These are phyloP conservation scores for Aspergillus saccharolyticus DNA, from an alignment of 495 filamentous ascomycete genomes.

Conservation along the genomic window DNA sequence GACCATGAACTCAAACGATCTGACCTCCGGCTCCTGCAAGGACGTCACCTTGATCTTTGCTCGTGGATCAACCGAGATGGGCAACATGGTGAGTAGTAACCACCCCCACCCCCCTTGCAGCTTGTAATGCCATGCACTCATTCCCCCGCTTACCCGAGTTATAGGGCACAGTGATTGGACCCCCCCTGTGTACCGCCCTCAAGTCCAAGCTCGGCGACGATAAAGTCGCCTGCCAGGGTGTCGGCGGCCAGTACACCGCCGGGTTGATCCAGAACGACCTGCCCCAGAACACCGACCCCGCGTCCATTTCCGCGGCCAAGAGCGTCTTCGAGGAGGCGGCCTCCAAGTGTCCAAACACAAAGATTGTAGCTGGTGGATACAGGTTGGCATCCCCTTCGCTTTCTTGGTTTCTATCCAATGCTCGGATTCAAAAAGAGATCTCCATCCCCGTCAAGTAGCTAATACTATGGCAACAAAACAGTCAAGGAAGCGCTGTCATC, in stretches of 20 bases:
- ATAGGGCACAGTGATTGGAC: slow-evolving; percentile 39
- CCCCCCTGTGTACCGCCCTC: slow-evolving; percentile 31
- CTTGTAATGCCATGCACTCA: neutral
- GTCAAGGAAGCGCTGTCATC: slow-evolving; percentile 52
- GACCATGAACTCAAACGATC: slow-evolving; percentile 31
- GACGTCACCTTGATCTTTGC: slow-evolving; percentile 49
- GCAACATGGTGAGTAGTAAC: slow-evolving; percentile 45
- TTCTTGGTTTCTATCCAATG: neutral
- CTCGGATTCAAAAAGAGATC: too few relatives aligned
- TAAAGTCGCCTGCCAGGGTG: slow-evolving; percentile 31
- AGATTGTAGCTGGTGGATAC: slow-evolving; percentile 54
- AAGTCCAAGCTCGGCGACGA: slow-evolving; percentile 24
- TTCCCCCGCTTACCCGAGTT: neutral
- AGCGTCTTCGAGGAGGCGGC: slow-evolving; percentile 31
- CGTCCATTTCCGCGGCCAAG: slow-evolving; percentile 35
- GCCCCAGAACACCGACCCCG: slow-evolving; percentile 24
- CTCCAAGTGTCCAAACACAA: slow-evolving; percentile 46
- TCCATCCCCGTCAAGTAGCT: neutral
- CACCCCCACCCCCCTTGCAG: neutral
- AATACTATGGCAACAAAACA: slow-evolving; percentile 15
- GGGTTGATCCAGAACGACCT: slow-evolving; percentile 21
- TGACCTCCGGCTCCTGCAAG: slow-evolving; percentile 39
- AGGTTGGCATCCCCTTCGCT: slow-evolving; percentile 11
- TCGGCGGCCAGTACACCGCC: slow-evolving; percentile 31
- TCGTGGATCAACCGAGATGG: slow-evolving; percentile 44